These are phyloP conservation scores for Dendrobium chrysotoxum DNA, from an alignment of 106 monocot species.

Conservation along the genomic window DNA sequence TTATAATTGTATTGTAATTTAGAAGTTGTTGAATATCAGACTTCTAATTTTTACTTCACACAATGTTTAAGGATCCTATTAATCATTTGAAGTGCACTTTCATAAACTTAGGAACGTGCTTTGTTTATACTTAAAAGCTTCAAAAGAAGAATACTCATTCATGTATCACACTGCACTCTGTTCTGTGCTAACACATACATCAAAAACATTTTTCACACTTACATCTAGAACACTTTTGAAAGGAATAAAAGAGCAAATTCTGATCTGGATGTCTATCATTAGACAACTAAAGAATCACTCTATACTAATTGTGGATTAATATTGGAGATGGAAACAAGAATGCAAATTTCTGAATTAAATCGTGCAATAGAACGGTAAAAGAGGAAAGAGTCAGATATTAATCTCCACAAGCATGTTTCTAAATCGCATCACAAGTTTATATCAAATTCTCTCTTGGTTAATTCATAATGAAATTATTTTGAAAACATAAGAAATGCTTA, in stretches of 20 bases:
- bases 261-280: neutral
- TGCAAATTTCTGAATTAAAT: neutral
- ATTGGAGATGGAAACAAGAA: neutral
- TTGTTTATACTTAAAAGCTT: neutral
- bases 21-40: too few relatives aligned
- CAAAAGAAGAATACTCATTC: neutral
- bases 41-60: too few relatives aligned
- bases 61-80: too few relatives aligned
- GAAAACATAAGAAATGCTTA: slow-evolving; percentile 16
- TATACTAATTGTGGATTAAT: neutral
- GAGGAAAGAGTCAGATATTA: neutral
- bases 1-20: too few relatives aligned
- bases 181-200: neutral
- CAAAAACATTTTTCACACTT: neutral
- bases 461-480: neutral
- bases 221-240: neutral
- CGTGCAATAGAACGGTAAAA: neutral
- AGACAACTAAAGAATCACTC: neutral
- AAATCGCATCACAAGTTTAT: neutral
- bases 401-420: neutral
- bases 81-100: neutral
- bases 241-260: neutral
- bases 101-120: neutral
- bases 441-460: neutral
- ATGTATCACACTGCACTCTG: neutral